phyloP scores from a whole-genome alignment of 805 yeast species.

The Torulaspora indica region DNA sequence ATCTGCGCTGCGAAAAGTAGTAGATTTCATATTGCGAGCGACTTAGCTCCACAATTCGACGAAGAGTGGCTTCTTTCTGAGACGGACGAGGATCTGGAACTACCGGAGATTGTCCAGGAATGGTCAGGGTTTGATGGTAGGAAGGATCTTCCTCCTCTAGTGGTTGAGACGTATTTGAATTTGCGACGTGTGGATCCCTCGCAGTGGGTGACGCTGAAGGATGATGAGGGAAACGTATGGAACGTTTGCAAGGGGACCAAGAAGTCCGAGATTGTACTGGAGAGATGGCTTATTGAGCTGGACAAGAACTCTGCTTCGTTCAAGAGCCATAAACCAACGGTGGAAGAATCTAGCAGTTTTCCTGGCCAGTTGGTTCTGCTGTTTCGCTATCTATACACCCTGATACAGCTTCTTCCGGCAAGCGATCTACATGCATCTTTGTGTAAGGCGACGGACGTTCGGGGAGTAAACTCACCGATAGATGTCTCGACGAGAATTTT shows the following conservation, averaged over 20 bases:
- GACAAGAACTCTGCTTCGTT: constrained; percentile 41
- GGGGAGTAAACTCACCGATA: constrained; percentile 34
- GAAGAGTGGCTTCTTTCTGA: constrained; percentile 16
- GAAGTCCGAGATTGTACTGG: constrained; percentile 83
- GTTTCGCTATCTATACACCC: constrained; percentile 68
- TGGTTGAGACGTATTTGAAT: constrained; percentile 78
- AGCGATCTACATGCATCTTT: constrained; percentile 51
- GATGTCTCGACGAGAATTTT: constrained; percentile 55
- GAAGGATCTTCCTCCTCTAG: constrained; percentile 64
- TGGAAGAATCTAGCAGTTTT: constrained; percentile 57
- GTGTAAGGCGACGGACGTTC: constrained; percentile 36
- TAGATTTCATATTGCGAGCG: constrained; percentile 23
- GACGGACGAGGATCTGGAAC: constrained; percentile 9
- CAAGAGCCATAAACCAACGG: constrained; percentile 31
- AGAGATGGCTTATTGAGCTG: constrained; percentile 87
- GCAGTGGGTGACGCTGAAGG: constrained; percentile 56
- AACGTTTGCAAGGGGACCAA: constrained; percentile 55
- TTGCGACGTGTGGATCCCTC: constrained; percentile 51
- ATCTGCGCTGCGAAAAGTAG: constrained; percentile 45
- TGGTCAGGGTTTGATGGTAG: constrained; percentile 59
- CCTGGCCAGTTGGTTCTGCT: constrained; percentile 71
- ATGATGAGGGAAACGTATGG: constrained; percentile 50
- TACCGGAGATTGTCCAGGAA: constrained; percentile 40
- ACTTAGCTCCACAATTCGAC: constrained; percentile 15
- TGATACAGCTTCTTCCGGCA: constrained; percentile 65